Percentiles rank a stretch among this genome's conserved stretches.
Evolutionary conservation across 75 land plant genomes (phyloP).

Genomic region (Pinus tabuliformis): DNA sequence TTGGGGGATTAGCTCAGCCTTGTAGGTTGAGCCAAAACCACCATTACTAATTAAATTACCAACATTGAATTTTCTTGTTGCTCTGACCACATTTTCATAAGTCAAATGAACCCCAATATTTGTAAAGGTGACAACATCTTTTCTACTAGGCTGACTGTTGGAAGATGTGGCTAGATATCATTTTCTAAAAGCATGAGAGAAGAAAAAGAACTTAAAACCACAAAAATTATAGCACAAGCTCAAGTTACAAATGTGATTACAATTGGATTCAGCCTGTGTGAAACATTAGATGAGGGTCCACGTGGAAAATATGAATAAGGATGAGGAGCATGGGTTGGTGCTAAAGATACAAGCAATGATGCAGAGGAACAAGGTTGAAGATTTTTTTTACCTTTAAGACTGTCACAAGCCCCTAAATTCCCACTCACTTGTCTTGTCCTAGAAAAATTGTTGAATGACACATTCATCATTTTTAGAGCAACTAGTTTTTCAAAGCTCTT

Average conservation of each 20-base stretch:
- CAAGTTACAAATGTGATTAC: constrained; percentile 38
- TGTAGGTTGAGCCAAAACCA: constrained; percentile 82
- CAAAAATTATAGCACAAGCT: constrained; percentile 28
- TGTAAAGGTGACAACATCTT: constrained; percentile 53
- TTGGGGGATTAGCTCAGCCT: constrained; percentile 47
- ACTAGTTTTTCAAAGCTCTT: constrained; percentile 40
- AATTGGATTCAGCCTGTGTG: constrained; percentile 11
- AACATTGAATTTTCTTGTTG: constrained; percentile 62
- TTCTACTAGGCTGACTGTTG: constrained; percentile 13
- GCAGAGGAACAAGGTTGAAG: constrained; percentile 39
- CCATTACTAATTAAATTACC: constrained; percentile 68
- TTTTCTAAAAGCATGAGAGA: constrained; percentile 22
- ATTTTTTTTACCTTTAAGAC: constrained; percentile 45
- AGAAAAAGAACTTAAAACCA: constrained; percentile 30
- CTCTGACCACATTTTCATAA: constrained; percentile 59
- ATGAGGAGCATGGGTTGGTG: constrained; percentile 7
- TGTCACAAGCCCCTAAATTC: constrained; percentile 24
- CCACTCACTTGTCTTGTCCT: constrained; percentile 53
- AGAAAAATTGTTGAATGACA: constrained; percentile 82
- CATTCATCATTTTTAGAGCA: constrained; percentile 39
- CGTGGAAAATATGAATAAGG: constrained; percentile 3
- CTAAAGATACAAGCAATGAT: constrained; percentile 17
- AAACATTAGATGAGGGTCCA: neutral
- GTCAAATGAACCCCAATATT: constrained; percentile 33
- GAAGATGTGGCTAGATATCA: constrained; percentile 17